phyloP scores from a whole-genome alignment of 345 rosid species.

The Euclidium syriacum region DNA sequence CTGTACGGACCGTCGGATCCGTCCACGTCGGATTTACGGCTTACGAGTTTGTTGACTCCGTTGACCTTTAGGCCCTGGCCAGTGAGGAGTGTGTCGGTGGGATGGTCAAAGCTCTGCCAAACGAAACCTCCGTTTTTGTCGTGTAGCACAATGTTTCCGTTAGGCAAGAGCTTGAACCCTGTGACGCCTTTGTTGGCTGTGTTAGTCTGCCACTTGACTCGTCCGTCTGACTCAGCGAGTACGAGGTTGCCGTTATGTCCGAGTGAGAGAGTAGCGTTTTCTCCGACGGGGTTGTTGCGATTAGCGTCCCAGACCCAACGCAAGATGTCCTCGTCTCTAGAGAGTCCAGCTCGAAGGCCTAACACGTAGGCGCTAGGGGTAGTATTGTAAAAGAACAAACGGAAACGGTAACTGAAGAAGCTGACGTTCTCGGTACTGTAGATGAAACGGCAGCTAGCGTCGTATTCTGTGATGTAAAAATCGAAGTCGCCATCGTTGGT shows the following conservation, averaged over 20 bases:
- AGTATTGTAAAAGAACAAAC: slow-evolving; percentile 49
- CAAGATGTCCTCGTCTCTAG: slow-evolving; percentile 28
- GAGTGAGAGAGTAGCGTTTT: slow-evolving; percentile 47
- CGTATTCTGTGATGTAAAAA: slow-evolving; percentile 25
- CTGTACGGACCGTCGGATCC: slow-evolving; percentile 37
- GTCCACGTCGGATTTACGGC: slow-evolving; percentile 28
- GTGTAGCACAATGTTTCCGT: slow-evolving; percentile 57
- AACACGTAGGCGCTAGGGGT: slow-evolving; percentile 54
- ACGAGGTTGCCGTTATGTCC: slow-evolving; percentile 52
- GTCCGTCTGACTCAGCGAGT: slow-evolving; percentile 52
- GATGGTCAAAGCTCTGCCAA: slow-evolving; percentile 50
- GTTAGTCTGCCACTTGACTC: slow-evolving; percentile 55
- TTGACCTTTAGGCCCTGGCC: slow-evolving; percentile 33
- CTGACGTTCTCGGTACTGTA: slow-evolving; percentile 7
- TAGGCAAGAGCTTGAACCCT: slow-evolving; percentile 39
- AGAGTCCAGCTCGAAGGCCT: slow-evolving; percentile 41
- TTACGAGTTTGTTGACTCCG: slow-evolving; percentile 34
- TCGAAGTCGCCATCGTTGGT: slow-evolving; percentile 31
- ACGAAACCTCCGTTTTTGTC: slow-evolving; percentile 41
- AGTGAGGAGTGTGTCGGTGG: slow-evolving; percentile 45
- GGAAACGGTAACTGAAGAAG: slow-evolving; percentile 30
- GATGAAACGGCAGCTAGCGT: slow-evolving; percentile 28
- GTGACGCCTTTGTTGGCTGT: slow-evolving; percentile 66
- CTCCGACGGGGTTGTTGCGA: slow-evolving; percentile 48
- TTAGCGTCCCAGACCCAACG: slow-evolving; percentile 78